Base-by-base conservation (phyloP, 495 filamentous ascomycete species). In the Podospora didyma region DNA sequence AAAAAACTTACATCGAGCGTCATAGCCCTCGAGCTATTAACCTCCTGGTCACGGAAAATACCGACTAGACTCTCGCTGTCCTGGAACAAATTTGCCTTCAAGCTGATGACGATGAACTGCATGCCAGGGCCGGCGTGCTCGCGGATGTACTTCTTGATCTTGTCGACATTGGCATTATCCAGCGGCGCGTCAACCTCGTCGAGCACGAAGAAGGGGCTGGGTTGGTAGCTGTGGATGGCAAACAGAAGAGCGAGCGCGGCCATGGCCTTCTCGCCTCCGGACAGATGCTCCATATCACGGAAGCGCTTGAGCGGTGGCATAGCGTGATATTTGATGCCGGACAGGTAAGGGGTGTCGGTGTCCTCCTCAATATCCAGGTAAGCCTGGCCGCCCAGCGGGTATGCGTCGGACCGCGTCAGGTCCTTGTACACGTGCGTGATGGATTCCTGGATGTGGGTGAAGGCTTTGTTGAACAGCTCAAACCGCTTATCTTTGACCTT, bases 271-370 rank as follows among this genome's bases (percentile, higher is more conserved):
- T 99, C 94, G 52, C 94, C 94, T 60, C 94, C 94, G 11, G 90
- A 96, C 21, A 99, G 82, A 67, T 96, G 93, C 71, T 97, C 94
- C 94, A 99, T 97, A 72, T 97, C 95, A 37, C 94, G 83, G 85
- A 97, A 99, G 51, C 94, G 92, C 76, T 99, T 99, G 54, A 96
- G 83, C 7, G 94, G 94, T 22, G 94, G 94, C 92, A 96, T 97
- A 62, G 95, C 94, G 71, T 97, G 90, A 73, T 97, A 99, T 62
- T 95, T 96, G 73, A 99, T 89, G 20, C 94, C 94, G 49, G 87
- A 88, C 0, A 96, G 83, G 73, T 96, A 97, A 0, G 94, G 95
- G 26, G 72, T 79, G 62, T 93, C 89, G 26, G 85, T 86, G 71
- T 96, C 92, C 64, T 87, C 86, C 65, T 92, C 90, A 66, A 92